These are phyloP conservation scores for Fusarium tuaranense DNA, from an alignment of 2,329 filamentous ascomycete genomes.

Conservation along the genomic window DNA sequence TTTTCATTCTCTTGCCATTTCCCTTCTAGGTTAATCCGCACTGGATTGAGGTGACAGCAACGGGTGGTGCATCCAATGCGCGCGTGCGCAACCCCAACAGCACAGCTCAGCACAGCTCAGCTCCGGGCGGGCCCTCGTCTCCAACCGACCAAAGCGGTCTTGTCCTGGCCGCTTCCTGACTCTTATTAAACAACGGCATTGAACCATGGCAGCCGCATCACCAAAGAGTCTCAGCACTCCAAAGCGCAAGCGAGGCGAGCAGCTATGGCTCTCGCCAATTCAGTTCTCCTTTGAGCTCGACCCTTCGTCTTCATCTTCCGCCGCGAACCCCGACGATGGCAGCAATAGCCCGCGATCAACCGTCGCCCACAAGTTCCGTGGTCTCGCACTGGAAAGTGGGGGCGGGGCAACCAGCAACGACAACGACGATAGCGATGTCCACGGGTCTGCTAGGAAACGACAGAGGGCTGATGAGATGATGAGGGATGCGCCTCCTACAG, in stretches of 20 bases:
- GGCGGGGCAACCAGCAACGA: slow-evolving; percentile 54
- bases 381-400: slow-evolving; percentile 61
- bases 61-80: slow-evolving; percentile 17
- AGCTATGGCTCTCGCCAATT: slow-evolving; percentile 49
- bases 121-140: slow-evolving; percentile 4
- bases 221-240: slow-evolving; percentile 53
- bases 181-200: slow-evolving; percentile 23
- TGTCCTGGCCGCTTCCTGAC: slow-evolving; percentile 14
- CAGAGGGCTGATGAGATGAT: slow-evolving; percentile 49
- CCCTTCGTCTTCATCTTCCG: slow-evolving; percentile 42
- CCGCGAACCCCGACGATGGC: slow-evolving; percentile 56
- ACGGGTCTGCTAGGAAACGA: slow-evolving; percentile 53
- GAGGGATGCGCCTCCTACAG: slow-evolving; percentile 39
- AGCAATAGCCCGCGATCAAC: slow-evolving; percentile 64
- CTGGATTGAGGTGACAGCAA: slow-evolving; percentile 14
- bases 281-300: slow-evolving; percentile 65
- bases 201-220: slow-evolving; percentile 39
- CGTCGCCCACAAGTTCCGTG: slow-evolving; percentile 64
- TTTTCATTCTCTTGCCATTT: neutral
- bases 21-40: slow-evolving; percentile 18
- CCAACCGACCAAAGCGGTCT: slow-evolving; percentile 4
- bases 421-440: slow-evolving; percentile 45
- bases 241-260: slow-evolving; percentile 60
- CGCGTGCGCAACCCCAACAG: slow-evolving; percentile 27
- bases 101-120: neutral